Percentiles rank a stretch among this genome's conserved stretches.
phyloP scores from a whole-genome alignment of 129 eudicot species.

The Ambrosia trifida region DNA sequence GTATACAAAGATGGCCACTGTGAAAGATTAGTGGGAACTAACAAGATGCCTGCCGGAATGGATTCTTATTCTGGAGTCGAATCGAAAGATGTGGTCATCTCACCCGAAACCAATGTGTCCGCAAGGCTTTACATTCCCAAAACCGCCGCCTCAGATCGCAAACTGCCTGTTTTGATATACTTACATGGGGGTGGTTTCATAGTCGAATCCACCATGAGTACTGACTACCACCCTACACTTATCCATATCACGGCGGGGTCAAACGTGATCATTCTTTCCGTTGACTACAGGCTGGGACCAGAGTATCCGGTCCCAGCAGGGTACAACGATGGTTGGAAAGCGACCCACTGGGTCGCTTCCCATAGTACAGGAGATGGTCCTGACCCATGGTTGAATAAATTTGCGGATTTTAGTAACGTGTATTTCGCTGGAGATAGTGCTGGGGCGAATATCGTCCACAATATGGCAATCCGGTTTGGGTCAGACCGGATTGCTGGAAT shows the following conservation, averaged over 20 bases:
- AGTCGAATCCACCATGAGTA: constrained; percentile 20
- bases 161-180: constrained; percentile 32
- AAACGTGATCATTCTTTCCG: constrained; percentile 21
- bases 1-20: constrained; percentile 39
- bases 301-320: constrained; percentile 23
- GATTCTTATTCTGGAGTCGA: constrained; percentile 33
- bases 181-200: constrained; percentile 39
- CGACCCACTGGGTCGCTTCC: constrained; percentile 31
- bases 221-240: constrained; percentile 16
- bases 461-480: constrained; percentile 18
- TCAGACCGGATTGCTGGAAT: neutral
- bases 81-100: constrained; percentile 31
- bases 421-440: constrained; percentile 36
- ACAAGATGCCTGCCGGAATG: constrained; percentile 18
- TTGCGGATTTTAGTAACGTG: constrained; percentile 10
- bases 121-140: constrained; percentile 20
- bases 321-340: constrained; percentile 31
- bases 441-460: constrained; percentile 35
- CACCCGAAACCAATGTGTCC: neutral
- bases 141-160: neutral
- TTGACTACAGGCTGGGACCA: constrained; percentile 33
- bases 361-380: neutral
- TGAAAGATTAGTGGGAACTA: constrained; percentile 16
- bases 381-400: constrained; percentile 23
- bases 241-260: constrained; percentile 10